Evolutionary conservation across 768 basidiomycete genomes (phyloP), one percentile per base, ranked within the genome.

Genomic region (Hemileccinum impolitum): DNA sequence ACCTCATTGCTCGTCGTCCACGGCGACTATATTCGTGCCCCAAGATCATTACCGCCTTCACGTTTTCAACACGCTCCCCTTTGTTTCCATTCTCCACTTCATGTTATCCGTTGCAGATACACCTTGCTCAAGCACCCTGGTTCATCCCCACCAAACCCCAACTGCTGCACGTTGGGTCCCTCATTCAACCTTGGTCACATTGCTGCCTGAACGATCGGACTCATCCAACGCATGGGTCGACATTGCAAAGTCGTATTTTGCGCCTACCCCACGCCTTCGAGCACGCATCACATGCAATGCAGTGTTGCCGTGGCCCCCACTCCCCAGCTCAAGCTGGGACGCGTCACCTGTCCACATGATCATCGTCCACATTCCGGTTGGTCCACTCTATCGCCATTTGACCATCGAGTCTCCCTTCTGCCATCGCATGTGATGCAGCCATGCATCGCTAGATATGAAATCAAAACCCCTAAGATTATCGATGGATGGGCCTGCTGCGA

Each of bases 391-490:
- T 63, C 48, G 30, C 47, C 56, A 40, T 50, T 49, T 13, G 23
- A 38, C 45, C 43, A n/a, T 47, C 51, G 18, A 49, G 28, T 15
- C 36, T 47, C 30, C 50, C 39, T 17, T 56, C 50, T 62, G 50
- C 11, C 2, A 41, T 51, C 44, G 52, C 56, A 44, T 53, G 53
- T 43, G 39, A 51, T 13, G 36, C 58, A 50, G 51, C 54, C 46
- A 47, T 62, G 55, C 55, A 50, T 52, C 17, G 23, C 52, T 37
- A 43, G 58, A 64, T 65, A 65, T 64, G 63, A 64, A 63, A 60
- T 63, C 52, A 47, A 36, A 35, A 11, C 59, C 44, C 61, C 56
- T 58, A 59, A 50, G 53, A 56, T 60, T 51, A 58, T 63, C 63
- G 58, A 56, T 63, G 32, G 58, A 56, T 63, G 32, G 13, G 30